Evolutionary conservation across 352 stramenopile species (phyloP).

Genomic region (Phytophthora chlamydospora): DNA sequence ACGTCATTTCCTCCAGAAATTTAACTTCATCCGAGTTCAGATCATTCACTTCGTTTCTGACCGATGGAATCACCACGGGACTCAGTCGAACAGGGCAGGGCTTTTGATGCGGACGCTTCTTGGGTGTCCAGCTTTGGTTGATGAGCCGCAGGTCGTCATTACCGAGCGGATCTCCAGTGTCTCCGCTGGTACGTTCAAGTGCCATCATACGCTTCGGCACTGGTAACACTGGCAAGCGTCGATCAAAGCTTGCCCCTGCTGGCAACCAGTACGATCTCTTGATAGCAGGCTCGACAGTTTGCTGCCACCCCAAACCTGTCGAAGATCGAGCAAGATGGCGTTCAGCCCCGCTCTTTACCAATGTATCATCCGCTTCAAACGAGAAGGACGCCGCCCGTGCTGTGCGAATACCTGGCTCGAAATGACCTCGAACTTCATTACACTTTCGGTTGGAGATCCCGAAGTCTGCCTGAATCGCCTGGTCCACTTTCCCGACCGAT

Average conservation of each 20-base stretch:
- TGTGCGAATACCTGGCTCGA: neutral
- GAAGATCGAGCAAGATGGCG: conserved; percentile 19
- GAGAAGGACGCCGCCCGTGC: conserved; percentile 23
- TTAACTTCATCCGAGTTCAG: neutral
- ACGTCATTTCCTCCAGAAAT: conserved; percentile 2
- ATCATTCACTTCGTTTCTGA: conserved; percentile 6
- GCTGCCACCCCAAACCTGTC: conserved; percentile 29
- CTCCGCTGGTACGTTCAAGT: conserved; percentile 9
- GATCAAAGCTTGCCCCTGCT: conserved; percentile 51
- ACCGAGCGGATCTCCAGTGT: conserved; percentile 4
- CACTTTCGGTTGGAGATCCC: neutral
- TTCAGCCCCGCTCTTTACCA: conserved; percentile 6
- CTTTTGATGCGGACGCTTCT: conserved; percentile 53
- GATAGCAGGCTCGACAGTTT: conserved; percentile 26
- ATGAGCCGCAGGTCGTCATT: conserved; percentile 20
- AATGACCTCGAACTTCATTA: conserved; percentile 1
- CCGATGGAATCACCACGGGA: conserved; percentile 36
- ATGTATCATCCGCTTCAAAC: conserved; percentile 1
- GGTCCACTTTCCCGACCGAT: conserved; percentile 1
- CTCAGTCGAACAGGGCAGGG: conserved; percentile 47
- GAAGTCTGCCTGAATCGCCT: conserved; percentile 12
- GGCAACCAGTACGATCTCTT: conserved; percentile 82
- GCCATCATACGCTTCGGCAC: conserved; percentile 35
- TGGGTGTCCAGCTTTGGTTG: conserved; percentile 39
- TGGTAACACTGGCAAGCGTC: conserved; percentile 47